Evolutionary conservation across 129 eudicot genomes (phyloP).

Genomic region (Flaveria bidentis): DNA sequence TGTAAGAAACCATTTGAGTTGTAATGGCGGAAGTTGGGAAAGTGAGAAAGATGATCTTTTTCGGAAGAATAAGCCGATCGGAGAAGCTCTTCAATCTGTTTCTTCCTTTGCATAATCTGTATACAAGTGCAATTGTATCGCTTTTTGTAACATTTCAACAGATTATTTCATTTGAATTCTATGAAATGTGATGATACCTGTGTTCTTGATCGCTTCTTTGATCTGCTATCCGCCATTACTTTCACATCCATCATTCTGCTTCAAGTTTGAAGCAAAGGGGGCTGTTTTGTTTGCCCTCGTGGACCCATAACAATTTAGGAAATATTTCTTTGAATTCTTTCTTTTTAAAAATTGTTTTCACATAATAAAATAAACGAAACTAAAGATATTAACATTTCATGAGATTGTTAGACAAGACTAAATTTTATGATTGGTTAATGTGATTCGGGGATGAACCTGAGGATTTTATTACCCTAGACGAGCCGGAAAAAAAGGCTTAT

Average conservation of each 20-base stretch:
- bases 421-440: no score
- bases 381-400: no score
- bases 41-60: slow-evolving; percentile 50
- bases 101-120: slow-evolving; percentile 74
- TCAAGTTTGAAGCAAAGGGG: no score
- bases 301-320: no score
- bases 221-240: slow-evolving; percentile 10
- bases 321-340: no score
- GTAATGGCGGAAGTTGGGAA: slow-evolving; percentile 50
- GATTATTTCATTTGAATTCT: not conserved
- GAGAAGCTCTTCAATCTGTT: slow-evolving; percentile 47
- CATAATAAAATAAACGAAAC: no score
- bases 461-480: no score
- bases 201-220: slow-evolving; percentile 27
- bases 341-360: no score
- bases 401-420: no score
- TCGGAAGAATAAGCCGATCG: slow-evolving; percentile 55
- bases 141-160: not conserved
- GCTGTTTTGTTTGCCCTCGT: no score
- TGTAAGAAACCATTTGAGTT: slow-evolving; percentile 39
- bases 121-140: not conserved
- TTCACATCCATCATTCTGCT: not conserved
- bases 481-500: no score
- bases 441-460: no score
- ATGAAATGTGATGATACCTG: slow-evolving; percentile 23